Base-by-base conservation (phyloP, 169 alveolate species). In the Cryptosporidium andersoni region DNA sequence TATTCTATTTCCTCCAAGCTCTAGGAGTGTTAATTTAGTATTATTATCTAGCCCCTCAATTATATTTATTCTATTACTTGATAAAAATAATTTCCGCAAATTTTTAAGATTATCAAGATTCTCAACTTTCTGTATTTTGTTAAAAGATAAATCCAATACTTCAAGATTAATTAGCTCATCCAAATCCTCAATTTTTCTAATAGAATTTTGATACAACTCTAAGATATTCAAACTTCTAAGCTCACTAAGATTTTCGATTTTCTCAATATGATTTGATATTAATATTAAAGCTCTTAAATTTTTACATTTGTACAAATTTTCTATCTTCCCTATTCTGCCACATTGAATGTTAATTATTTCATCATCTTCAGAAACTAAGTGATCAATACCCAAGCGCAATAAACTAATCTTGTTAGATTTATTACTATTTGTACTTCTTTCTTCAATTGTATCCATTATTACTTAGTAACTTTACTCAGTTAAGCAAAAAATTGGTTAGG, bases 1-100 rank as follows among this genome's bases (percentile, higher is more conserved):
- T 36, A 95, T 91, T 81, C 81, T 88, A 89, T 95, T 95, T 49
- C 95, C 92, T 39, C 96, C 96, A 48, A 95, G 91, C 65, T 94
- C 97, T 52, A 95, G 88, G 14, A 92, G 88, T 85, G 74, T 81
- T 88, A 95, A 88, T 16, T 92, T 74, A 64, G 62, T 80, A 45
- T 91, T 88, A 34, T 81, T 88, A 42, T 88, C 93, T 40, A 92
- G 48, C 40, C 91, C 91, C 51, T 91, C 92, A 40, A 93, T 93
- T 11, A 64, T 66, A 74, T 80, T 82, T 7, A 93, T 92, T 58
- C 80, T 82, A 66, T 93, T 93, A 66, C 90, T 92, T 51, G 95
- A 90, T 16, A 93, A 58, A 68, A 92, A 95, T 36, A 93, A 89
- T 4, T 91, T 81, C 63, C 93, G 90, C 47, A 91, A 88, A 6